Evolutionary conservation across 805 yeast species (phyloP), one percentile per base, ranked within the genome.

Genomic region (Alloascoidea hylecoeti): DNA sequence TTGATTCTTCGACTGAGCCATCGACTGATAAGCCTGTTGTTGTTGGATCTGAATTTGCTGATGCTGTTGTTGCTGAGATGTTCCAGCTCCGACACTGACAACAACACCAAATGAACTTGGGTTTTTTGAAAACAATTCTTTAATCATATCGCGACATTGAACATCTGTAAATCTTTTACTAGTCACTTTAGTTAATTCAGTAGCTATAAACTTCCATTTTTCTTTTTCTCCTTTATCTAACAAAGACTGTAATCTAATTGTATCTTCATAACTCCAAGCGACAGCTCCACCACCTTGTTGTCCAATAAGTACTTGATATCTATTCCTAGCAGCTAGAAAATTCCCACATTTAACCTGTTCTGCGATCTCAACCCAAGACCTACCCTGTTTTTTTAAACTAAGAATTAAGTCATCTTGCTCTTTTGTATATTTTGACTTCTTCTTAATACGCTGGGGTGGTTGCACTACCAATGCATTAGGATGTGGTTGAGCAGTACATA

Each of bases 301-400:
- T 3, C 92, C 92, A 44, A 81, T 78, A 36, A 80, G 64, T 3
- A 80, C 89, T 54, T 80, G 89, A 48, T 81, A 81, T 41, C 89
- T 57, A 50, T 80, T 80, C 40, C 89, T 58, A 0, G 88, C 89
- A 0, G 89, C 84, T 30, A 80, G 56, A 42, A 72, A 75, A 33
- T 76, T 69, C 5, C 76, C 81, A 18, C 79, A 78, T 3, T 69
- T 66, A 2, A 83, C 69, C 2, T 62, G 57, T 39, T 73, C 72
- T 0, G 88, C 86, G 35, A 80, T 80, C 43, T 78, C 84, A 3
- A 70, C 74, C 89, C 92, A 80, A 1, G 74, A 58, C 44, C 68
- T 71, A 19, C 88, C 85, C 36, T 66, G 64, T 39, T 61, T 64
- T 51, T 80, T 81, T 51, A 80, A 53, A 15, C 60, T 59, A 4